Conservation (phyloP, 78 protist genomes). For the Acrasis kona region DNA sequence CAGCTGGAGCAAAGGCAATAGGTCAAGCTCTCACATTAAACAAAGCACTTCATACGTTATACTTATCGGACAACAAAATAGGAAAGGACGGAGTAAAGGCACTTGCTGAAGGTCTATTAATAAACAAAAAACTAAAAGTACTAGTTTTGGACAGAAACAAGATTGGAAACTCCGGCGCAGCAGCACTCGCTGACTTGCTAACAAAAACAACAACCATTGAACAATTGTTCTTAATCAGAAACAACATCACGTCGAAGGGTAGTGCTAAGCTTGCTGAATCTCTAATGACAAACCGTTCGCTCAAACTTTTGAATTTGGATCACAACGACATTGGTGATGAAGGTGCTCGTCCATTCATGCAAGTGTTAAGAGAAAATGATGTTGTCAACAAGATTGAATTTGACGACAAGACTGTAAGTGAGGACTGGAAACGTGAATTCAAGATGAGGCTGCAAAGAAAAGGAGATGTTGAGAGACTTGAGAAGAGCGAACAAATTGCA, state of each 20-base stretch:
- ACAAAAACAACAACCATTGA: background rate
- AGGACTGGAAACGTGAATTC: background rate
- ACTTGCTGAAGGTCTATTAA: background rate
- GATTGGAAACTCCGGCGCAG: background rate
- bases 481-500: no score
- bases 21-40: background rate
- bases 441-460: background rate
- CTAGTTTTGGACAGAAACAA: background rate
- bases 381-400: background rate
- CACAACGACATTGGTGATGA: background rate
- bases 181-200: background rate
- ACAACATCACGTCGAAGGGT: background rate
- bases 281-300: background rate
- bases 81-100: background rate
- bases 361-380: background rate
- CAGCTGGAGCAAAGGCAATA: background rate
- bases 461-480: no score
- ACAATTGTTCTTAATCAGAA: background rate
- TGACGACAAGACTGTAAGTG: background rate
- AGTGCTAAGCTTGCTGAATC: background rate
- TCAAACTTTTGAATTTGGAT: background rate
- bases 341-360: background rate
- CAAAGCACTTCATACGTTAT: background rate
- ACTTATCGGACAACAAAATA: background rate
- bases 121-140: background rate